Conservation (phyloP, 2,329 filamentous ascomycete species). For the Paraphaeosphaeria minitans region DNA sequence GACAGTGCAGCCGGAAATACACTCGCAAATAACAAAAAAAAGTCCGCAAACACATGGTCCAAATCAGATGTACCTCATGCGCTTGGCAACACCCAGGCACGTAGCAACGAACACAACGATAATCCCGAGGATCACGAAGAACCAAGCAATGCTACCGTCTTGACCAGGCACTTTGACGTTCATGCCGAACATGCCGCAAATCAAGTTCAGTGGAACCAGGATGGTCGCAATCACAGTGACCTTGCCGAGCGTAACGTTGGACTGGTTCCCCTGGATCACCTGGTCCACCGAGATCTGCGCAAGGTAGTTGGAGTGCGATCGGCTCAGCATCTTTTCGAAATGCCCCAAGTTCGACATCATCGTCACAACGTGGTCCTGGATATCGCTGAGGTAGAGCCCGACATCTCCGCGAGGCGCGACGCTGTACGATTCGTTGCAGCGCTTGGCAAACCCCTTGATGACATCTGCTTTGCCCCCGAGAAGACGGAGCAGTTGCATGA, state of each 20-base stretch:
- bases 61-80: slow-evolving; percentile 48
- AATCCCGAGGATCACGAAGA: slow-evolving; percentile 64
- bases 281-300: slow-evolving; percentile 93
- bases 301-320: slow-evolving; percentile 93
- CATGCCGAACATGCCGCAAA: slow-evolving; percentile 88
- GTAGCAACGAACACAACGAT: slow-evolving; percentile 54
- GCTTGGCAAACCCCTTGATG: slow-evolving; percentile 95
- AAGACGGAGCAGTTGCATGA: slow-evolving; percentile 89
- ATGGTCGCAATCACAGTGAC: slow-evolving; percentile 94
- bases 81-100: slow-evolving; percentile 51
- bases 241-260: slow-evolving; percentile 89
- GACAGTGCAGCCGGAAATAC: neutral
- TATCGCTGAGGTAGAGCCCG: slow-evolving; percentile 93
- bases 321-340: slow-evolving; percentile 96
- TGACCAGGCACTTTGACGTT: slow-evolving; percentile 77
- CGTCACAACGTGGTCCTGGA: slow-evolving; percentile 98
- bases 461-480: slow-evolving; percentile 98
- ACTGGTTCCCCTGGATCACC: slow-evolving; percentile 83
- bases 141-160: slow-evolving; percentile 57
- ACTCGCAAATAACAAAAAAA: neutral
- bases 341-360: slow-evolving; percentile 97
- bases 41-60: neutral
- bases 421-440: slow-evolving; percentile 96
- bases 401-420: slow-evolving; percentile 96
- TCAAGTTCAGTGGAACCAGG: slow-evolving; percentile 92